Conservation (phyloP, 768 basidiomycete species). For the Agaricus blazei region DNA sequence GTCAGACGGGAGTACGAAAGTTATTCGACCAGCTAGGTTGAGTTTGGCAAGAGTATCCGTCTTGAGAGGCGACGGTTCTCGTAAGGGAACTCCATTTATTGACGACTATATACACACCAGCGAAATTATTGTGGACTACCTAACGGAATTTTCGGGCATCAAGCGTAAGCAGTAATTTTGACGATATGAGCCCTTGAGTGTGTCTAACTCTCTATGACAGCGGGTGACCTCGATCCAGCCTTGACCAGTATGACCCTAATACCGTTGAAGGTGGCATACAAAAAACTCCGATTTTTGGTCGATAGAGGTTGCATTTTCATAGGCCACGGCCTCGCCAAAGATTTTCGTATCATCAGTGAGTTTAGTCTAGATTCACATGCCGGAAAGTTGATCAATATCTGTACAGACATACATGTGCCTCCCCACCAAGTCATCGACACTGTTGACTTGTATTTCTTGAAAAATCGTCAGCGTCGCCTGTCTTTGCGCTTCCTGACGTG, state of each 20-base stretch:
- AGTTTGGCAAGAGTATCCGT: constrained; percentile 95
- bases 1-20: constrained; percentile 91
- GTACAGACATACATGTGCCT: constrained; percentile 88
- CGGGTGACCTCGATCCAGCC: constrained; percentile 86
- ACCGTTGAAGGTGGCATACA: constrained; percentile 96
- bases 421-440: constrained; percentile 96
- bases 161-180: constrained; percentile 52
- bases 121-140: constrained; percentile 91
- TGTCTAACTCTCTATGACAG: constrained; percentile 34
- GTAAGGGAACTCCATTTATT: constrained; percentile 87
- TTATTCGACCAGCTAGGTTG: constrained; percentile 85
- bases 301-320: constrained; percentile 96
- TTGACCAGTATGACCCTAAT: constrained; percentile 85
- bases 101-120: constrained; percentile 98
- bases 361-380: neutral
- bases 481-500: constrained; percentile 92
- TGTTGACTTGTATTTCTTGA: constrained; percentile 91
- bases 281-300: constrained; percentile 89
- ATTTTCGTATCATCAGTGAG: constrained; percentile 97
- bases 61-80: constrained; percentile 76
- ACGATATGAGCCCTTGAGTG: neutral
- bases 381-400: neutral
- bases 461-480: constrained; percentile 76
- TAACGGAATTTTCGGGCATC: constrained; percentile 97
- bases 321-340: constrained; percentile 95